phyloP scores from a whole-genome alignment of 768 basidiomycete genomes.

The Coprinellus micaceus region DNA sequence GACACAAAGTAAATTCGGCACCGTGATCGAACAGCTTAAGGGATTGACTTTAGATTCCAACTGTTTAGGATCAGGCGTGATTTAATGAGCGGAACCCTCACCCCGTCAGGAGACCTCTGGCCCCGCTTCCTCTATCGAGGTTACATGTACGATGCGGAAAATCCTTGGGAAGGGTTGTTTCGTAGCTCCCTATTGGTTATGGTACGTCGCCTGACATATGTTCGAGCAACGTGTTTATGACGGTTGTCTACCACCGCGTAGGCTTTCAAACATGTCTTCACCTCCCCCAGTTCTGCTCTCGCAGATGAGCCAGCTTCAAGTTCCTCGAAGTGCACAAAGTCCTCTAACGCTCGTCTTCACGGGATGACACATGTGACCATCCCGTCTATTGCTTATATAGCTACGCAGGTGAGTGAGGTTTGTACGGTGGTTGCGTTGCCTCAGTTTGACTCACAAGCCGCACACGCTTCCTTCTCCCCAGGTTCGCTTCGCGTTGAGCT shows the following conservation, averaged over 20 bases:
- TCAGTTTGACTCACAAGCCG: background rate
- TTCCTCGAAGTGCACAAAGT: too few relatives aligned
- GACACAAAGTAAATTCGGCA: background rate
- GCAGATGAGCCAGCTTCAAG: background rate
- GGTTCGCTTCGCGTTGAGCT: slow-evolving; percentile 18
- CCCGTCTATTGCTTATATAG: slow-evolving; percentile 5
- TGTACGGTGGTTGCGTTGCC: background rate
- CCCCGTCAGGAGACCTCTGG: background rate
- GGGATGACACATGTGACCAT: slow-evolving; percentile 3
- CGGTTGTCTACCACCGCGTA: background rate
- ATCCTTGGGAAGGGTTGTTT: slow-evolving; percentile 2
- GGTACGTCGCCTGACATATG: background rate
- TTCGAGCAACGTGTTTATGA: background rate
- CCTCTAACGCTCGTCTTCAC: slow-evolving; percentile 1
- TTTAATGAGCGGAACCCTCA: background rate
- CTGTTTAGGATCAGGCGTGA: background rate
- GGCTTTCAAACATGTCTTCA: slow-evolving; percentile 8
- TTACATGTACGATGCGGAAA: background rate
- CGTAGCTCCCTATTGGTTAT: background rate
- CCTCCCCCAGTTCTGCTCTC: slow-evolving; percentile 2
- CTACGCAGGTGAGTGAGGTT: slow-evolving; percentile 4
- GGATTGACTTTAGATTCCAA: background rate
- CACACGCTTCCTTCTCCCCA: too few relatives aligned
- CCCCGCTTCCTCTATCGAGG: too few relatives aligned
- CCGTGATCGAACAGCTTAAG: background rate